These are phyloP conservation scores for Neonothopanus nambi DNA, from an alignment of 1,284 basidiomycete species.

Conservation along the genomic window DNA sequence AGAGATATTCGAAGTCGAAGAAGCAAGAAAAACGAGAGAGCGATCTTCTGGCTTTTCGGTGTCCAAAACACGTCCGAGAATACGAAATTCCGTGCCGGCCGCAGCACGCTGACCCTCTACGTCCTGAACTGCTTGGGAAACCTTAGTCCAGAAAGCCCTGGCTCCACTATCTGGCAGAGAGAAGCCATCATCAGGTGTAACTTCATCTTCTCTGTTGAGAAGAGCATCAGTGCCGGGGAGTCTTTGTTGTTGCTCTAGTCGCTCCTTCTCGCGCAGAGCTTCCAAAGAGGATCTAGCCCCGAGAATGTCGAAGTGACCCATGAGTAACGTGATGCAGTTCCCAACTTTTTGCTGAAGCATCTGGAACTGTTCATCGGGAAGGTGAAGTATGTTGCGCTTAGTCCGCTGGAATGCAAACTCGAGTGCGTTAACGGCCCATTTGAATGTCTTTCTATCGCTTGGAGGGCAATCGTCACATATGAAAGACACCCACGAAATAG, in stretches of 20 bases:
- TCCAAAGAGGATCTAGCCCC: constrained; percentile 88
- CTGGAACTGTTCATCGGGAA: constrained; percentile 88
- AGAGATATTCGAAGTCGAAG: constrained; percentile 91
- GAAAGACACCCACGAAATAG: constrained; percentile 97
- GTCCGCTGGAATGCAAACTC: constrained; percentile 94
- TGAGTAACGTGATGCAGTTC: constrained; percentile 93
- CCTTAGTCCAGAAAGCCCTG: constrained; percentile 73
- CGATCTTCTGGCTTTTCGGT: constrained; percentile 90
- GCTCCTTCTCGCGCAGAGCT: constrained; percentile 88
- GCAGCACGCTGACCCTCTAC: constrained; percentile 66
- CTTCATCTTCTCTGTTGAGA: constrained; percentile 44
- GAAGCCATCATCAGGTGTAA: constrained; percentile 32
- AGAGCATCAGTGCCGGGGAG: constrained; percentile 56
- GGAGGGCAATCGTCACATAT: constrained; percentile 98
- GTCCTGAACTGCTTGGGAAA: constrained; percentile 56
- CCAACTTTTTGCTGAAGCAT: constrained; percentile 91
- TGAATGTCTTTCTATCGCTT: constrained; percentile 95
- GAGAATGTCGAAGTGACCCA: constrained; percentile 97
- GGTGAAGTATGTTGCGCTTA: constrained; percentile 86
- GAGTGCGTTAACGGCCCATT: constrained; percentile 96
- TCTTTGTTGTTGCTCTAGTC: constrained; percentile 66
- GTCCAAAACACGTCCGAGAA: constrained; percentile 88
- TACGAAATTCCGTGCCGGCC: constrained; percentile 68
- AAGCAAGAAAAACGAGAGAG: constrained; percentile 88
- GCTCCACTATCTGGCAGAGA: constrained; percentile 64